Evolutionary conservation across 2,329 filamentous ascomycete species (phyloP), one percentile per base, ranked within the genome.

Genomic region (Curvularia eragrostidis): DNA sequence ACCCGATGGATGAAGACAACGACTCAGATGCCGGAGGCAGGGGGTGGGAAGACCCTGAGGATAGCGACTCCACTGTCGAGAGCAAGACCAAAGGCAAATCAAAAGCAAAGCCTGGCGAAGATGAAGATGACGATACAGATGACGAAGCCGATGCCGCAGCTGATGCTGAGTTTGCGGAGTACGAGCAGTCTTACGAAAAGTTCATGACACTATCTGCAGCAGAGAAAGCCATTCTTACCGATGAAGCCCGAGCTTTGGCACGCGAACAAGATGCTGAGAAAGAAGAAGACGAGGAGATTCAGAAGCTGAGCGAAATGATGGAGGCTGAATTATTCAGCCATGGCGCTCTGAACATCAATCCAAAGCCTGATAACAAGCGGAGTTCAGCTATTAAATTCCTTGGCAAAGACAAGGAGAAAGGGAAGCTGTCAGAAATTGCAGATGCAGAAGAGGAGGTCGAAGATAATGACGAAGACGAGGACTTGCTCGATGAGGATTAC

Each of bases 121-220:
- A 41, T 6, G 12, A 39, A 18, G 42, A 46, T 9, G 21, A 36
- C 5, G 66, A 58, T 19, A 80, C 80, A 54, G 55, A 71, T 7
- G 64, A 69, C 6, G 64, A 82, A 52, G 56, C 70, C 9, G 66
- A 71, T 13, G 65, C 82, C 68, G 89, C 93, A 62, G 89, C 89
- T 65, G 89, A 90, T 44, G 86, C 91, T 5, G 89, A 87, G 55
- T 94, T 96, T 65, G 87, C 66, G 1, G 73, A 75, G 26, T 76
- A 96, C 63, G 93, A 98, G 75, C 86, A 88, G 34, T 89, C 94
- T 52, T 97, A 97, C 66, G 84, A 89, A 8, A 85, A 82, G 52
- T 92, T 97, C 84, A 97, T 99, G 91, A 87, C 88, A 59, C 81
- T 87, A 75, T 82, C 85, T 7, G 66, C 71, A 2, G 70, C 72